phyloP scores from a whole-genome alignment of 768 basidiomycete species.

The button mushroom (Agaricus bisporus) region DNA sequence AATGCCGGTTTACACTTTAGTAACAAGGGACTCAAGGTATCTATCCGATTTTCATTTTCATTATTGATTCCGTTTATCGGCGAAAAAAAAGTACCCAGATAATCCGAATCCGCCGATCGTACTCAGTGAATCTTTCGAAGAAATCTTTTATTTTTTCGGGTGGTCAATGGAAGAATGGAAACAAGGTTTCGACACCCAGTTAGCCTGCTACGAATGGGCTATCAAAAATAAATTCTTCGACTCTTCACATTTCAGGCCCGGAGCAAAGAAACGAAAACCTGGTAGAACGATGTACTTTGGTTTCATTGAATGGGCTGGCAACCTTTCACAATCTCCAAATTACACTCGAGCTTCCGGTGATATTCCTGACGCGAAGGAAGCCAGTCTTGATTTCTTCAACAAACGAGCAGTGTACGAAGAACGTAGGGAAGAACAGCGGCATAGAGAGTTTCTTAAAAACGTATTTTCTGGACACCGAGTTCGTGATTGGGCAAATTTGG shows the following conservation, averaged over 20 bases:
- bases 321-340: slow-evolving; percentile 2
- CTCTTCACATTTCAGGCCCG: slow-evolving; percentile 29
- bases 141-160: slow-evolving; percentile 51
- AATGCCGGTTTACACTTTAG: slow-evolving; percentile 46
- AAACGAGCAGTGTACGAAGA: slow-evolving; percentile 44
- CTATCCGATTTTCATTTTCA: background rate
- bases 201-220: slow-evolving; percentile 54
- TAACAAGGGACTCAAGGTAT: slow-evolving; percentile 53
- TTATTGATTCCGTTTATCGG: background rate
- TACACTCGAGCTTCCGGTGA: background rate
- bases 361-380: slow-evolving; percentile 25
- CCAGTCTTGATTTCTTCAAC: slow-evolving; percentile 46
- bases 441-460: slow-evolving; percentile 30
- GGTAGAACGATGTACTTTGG: slow-evolving; percentile 53
- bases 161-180: slow-evolving; percentile 46
- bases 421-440: slow-evolving; percentile 21
- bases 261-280: slow-evolving; percentile 35
- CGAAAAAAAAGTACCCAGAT: slow-evolving; percentile 26
- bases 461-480: slow-evolving; percentile 45
- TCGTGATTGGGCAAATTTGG: slow-evolving; percentile 48
- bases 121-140: slow-evolving; percentile 43
- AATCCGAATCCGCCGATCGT: slow-evolving; percentile 38
- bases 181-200: slow-evolving; percentile 48
- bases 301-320: slow-evolving; percentile 46
- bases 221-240: slow-evolving; percentile 48